Evolutionary conservation across 2,329 filamentous ascomycete genomes (phyloP).

Genomic region (Ophiostoma ulmi): DNA sequence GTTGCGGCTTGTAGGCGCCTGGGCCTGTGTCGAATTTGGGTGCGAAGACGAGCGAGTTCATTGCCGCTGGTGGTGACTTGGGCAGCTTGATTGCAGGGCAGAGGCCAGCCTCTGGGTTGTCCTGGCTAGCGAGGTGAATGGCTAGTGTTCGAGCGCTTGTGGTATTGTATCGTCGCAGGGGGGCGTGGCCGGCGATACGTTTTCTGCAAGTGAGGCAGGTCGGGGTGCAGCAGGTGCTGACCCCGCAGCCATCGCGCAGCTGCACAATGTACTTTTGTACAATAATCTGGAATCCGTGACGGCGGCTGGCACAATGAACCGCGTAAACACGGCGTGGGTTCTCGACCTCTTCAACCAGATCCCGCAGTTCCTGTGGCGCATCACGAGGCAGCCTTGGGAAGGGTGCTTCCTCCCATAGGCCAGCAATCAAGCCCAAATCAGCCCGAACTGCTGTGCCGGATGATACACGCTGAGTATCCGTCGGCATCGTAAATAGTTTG

Average conservation of each 20-base stretch:
- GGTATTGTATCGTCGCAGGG: conserved; percentile 71
- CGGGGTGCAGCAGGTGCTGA: conserved; percentile 61
- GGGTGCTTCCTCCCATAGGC: conserved; percentile 57
- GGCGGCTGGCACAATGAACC: conserved; percentile 55
- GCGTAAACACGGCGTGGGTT: conserved; percentile 58
- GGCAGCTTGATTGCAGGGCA: conserved; percentile 51
- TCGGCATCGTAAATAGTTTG: conserved; percentile 39
- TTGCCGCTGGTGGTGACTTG: conserved; percentile 42
- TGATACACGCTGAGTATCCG: conserved; percentile 37
- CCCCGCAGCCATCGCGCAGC: conserved; percentile 74
- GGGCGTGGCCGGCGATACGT: conserved; percentile 59
- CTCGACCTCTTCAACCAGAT: conserved; percentile 53
- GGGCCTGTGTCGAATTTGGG: conserved; percentile 31
- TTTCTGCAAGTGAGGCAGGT: conserved; percentile 78
- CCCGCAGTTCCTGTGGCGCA: conserved; percentile 54
- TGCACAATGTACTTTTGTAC: conserved; percentile 72
- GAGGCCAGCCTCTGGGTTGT: conserved; percentile 65
- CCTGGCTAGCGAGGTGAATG: conserved; percentile 72
- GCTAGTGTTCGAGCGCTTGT: conserved; percentile 78
- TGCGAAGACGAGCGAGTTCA: conserved; percentile 46
- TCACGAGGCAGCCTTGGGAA: conserved; percentile 56
- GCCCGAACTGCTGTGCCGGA: not conserved
- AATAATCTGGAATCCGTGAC: conserved; percentile 60
- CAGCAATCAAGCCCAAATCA: conserved; percentile 49
- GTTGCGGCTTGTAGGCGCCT: conserved; percentile 23